phyloP scores from a whole-genome alignment of 1,139 yeast genomes.

The Pneumocystis murina region DNA sequence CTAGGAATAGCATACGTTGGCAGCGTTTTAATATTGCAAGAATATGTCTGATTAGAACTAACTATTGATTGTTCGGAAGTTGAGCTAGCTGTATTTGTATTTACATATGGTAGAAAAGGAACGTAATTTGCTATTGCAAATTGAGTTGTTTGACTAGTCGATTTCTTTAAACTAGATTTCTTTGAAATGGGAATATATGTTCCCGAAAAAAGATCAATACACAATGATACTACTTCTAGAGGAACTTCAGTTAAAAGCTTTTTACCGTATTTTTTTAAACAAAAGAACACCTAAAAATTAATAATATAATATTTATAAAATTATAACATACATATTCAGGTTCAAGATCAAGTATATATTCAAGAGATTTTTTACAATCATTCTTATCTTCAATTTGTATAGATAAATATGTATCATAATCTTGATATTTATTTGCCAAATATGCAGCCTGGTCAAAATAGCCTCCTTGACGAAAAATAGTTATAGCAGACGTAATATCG shows the following conservation, averaged over 20 bases:
- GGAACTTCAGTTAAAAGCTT: conserved; percentile 54
- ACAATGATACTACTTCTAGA: conserved; percentile 62
- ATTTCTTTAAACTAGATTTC: neutral
- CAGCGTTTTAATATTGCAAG: neutral
- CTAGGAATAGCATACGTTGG: conserved; percentile 39
- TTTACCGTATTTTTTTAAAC: conserved; percentile 49
- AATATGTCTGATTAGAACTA: conserved; percentile 5
- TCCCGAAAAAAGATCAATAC: conserved; percentile 83
- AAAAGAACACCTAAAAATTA: neutral
- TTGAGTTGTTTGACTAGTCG: neutral
- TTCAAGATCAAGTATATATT: conserved; percentile 51
- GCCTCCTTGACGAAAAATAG: conserved; percentile 63
- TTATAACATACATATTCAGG: conserved; percentile 68
- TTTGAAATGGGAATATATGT: conserved; percentile 38
- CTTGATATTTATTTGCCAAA: conserved; percentile 55
- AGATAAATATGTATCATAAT: conserved; percentile 62
- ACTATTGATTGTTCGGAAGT: conserved; percentile 4
- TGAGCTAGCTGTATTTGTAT: conserved; percentile 4
- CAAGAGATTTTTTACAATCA: conserved; percentile 48
- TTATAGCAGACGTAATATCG: conserved; percentile 57
- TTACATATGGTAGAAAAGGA: conserved; percentile 5
- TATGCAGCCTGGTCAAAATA: conserved; percentile 55
- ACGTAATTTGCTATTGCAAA: conserved; percentile 1
- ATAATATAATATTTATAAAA: neutral
- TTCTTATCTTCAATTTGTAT: conserved; percentile 55